These are phyloP conservation scores for Crithidia mellificae DNA, from an alignment of 208 protist genomes.

Conservation along the genomic window DNA sequence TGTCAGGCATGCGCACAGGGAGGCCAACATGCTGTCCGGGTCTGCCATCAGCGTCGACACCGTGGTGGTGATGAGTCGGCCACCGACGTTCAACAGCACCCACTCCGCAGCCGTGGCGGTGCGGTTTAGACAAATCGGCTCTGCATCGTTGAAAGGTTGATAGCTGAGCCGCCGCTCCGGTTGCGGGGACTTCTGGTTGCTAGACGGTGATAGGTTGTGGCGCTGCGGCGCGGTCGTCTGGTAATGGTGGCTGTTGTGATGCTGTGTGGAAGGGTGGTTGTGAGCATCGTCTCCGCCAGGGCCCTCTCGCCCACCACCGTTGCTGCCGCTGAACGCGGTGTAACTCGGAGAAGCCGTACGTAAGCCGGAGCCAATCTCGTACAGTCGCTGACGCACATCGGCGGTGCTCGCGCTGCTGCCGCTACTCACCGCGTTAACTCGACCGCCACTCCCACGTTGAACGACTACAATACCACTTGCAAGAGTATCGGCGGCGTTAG, in stretches of 20 bases:
- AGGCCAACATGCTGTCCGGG: conserved; percentile 60
- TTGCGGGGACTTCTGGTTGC: neutral
- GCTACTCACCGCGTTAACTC: too few species aligned
- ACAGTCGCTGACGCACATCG: too few species aligned
- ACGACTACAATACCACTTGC: too few species aligned
- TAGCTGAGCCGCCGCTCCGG: conserved; percentile 9
- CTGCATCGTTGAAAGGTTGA: conserved; percentile 11
- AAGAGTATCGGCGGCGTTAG: too few species aligned
- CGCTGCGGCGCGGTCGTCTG: too few species aligned
- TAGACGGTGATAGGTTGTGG: too few species aligned
- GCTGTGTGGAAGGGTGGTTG: too few species aligned
- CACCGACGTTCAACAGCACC: conserved; percentile 84
- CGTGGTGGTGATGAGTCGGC: conserved; percentile 75
- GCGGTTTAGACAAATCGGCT: conserved; percentile 25
- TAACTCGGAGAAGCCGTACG: neutral
- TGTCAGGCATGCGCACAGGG: conserved; percentile 34
- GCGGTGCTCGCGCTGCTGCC: too few species aligned
- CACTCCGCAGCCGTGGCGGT: conserved; percentile 49
- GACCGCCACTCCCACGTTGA: too few species aligned
- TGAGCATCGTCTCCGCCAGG: neutral
- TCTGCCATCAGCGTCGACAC: conserved; percentile 70
- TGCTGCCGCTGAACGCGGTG: neutral
- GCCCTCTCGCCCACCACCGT: neutral
- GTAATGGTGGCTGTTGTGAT: too few species aligned
- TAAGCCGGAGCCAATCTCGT: too few species aligned